Evolutionary conservation across 768 basidiomycete species (phyloP).

Genomic region (Hericium alpestre): DNA sequence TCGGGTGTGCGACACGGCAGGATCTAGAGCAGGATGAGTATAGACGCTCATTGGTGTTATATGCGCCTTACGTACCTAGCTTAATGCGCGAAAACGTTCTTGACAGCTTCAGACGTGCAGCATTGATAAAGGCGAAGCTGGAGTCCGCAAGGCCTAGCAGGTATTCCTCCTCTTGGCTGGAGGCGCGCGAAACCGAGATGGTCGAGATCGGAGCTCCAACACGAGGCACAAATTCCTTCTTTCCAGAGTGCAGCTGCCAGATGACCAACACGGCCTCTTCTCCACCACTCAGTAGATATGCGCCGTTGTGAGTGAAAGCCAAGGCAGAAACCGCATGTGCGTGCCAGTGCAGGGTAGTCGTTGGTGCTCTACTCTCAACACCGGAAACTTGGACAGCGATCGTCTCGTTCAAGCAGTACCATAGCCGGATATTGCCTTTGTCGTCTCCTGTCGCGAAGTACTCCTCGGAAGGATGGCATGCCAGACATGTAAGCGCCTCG

Average conservation of each 20-base stretch:
- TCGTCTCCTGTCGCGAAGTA: conserved; percentile 93
- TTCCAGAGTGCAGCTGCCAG: conserved; percentile 87
- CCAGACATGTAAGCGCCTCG: conserved; percentile 71
- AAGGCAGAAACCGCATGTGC: conserved; percentile 85
- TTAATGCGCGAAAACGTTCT: conserved; percentile 70
- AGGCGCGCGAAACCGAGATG: conserved; percentile 45
- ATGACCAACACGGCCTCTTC: conserved; percentile 95
- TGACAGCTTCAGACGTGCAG: conserved; percentile 60
- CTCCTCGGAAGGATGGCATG: conserved; percentile 82
- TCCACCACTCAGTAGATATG: conserved; percentile 87
- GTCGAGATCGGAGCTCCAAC: conserved; percentile 79
- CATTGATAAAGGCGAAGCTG: conserved; percentile 63
- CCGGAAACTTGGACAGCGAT: conserved; percentile 37
- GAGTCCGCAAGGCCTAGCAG: conserved; percentile 77
- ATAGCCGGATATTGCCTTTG: conserved; percentile 75
- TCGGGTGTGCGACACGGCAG: conserved; percentile 23
- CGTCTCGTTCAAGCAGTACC: conserved; percentile 80
- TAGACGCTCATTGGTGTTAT: conserved; percentile 4
- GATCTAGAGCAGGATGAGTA: conserved; percentile 20
- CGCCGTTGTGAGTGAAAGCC: conserved; percentile 81
- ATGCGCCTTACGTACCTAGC: conserved; percentile 40
- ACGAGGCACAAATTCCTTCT: conserved; percentile 86
- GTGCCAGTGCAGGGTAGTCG: conserved; percentile 90
- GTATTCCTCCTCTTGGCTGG: conserved; percentile 69
- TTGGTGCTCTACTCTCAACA: conserved; percentile 73